A percentile compares a stretch with the other conserved stretches of the same genome.
Conservation (phyloP, 148 eudicot species). For the Chenopodium formosanum region DNA sequence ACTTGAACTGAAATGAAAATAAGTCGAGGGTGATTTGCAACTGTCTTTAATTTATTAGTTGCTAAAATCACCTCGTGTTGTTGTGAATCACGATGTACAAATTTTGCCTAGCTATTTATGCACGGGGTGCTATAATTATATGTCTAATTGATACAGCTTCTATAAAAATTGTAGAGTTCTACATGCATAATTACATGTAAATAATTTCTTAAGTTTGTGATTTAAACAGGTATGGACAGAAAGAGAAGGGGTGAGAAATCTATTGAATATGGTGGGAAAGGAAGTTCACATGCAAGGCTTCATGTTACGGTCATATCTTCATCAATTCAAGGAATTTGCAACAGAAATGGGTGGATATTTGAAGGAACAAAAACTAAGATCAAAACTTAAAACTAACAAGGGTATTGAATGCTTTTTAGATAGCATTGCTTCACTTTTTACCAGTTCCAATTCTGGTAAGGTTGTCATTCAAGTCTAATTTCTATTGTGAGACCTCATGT, state of each 20-base stretch:
- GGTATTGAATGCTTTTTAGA: slow-evolving; percentile 37
- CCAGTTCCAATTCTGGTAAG: slow-evolving; percentile 39
- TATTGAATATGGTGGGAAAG: slow-evolving; percentile 42
- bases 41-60: too few relatives aligned
- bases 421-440: slow-evolving; percentile 34
- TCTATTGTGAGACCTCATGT: too few relatives aligned
- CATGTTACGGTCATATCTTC: slow-evolving; percentile 17
- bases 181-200: too few relatives aligned
- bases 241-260: slow-evolving; percentile 40
- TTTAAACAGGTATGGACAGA: slow-evolving; percentile 31
- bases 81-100: too few relatives aligned
- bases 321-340: slow-evolving; percentile 23
- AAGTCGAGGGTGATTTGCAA: too few relatives aligned
- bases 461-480: slow-evolving; percentile 28
- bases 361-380: slow-evolving; percentile 30
- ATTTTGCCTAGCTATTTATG: too few relatives aligned
- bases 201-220: neutral
- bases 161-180: too few relatives aligned
- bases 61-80: too few relatives aligned
- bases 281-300: slow-evolving; percentile 43
- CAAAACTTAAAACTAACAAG: slow-evolving; percentile 24
- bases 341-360: slow-evolving; percentile 32
- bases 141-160: too few relatives aligned
- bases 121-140: too few relatives aligned
- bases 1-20: too few relatives aligned